phyloP scores from a whole-genome alignment of 2,329 filamentous ascomycete species.

The Canariomyces notabilis region DNA sequence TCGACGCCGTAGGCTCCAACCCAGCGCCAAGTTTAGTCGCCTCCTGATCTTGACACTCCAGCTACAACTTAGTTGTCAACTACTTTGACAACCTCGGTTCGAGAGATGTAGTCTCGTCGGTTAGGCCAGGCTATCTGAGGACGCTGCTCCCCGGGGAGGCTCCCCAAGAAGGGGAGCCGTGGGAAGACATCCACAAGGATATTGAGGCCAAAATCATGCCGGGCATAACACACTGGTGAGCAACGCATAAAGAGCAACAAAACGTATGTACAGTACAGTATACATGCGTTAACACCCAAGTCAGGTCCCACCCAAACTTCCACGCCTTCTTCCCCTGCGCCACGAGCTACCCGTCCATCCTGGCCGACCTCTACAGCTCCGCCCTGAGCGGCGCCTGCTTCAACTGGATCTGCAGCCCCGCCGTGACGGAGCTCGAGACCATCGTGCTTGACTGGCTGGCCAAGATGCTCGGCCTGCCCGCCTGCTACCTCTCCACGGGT shows the following conservation, averaged over 20 bases:
- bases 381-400: conserved; percentile 88
- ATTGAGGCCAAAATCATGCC: conserved; percentile 84
- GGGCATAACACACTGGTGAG: conserved; percentile 79
- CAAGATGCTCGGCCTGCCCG: conserved; percentile 66
- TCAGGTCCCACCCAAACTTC: conserved; percentile 61
- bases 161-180: conserved; percentile 64
- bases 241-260: too few relatives aligned
- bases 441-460: conserved; percentile 90
- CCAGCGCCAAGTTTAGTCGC: background rate
- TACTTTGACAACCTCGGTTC: conserved; percentile 75
- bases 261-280: background rate
- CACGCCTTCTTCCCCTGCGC: conserved; percentile 91
- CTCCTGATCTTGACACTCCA: background rate
- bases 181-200: conserved; percentile 75
- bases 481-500: conserved; percentile 67
- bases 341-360: conserved; percentile 75
- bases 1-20: too few relatives aligned
- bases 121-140: conserved; percentile 80
- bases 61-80: conserved; percentile 57
- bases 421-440: conserved; percentile 89
- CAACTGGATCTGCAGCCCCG: conserved; percentile 94
- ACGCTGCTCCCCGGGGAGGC: conserved; percentile 66
- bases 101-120: conserved; percentile 67
- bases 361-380: conserved; percentile 88
- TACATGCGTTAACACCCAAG: too few relatives aligned